These are phyloP conservation scores for Mortierella sp. DNA, from an alignment of 371 early-diverging fungal genomes.

Conservation along the genomic window DNA sequence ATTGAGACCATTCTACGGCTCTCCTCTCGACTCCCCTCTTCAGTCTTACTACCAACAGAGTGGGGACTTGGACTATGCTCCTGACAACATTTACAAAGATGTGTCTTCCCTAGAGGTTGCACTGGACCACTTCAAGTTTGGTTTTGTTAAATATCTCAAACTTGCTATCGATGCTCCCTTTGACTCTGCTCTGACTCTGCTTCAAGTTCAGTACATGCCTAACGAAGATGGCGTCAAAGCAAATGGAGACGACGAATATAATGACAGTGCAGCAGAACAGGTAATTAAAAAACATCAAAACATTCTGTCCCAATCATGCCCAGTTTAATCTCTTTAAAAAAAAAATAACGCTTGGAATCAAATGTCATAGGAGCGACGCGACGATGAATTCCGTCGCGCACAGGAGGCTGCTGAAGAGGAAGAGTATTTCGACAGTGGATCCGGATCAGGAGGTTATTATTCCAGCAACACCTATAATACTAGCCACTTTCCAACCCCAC, in stretches of 20 bases:
- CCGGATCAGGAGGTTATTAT: slow-evolving; percentile 38
- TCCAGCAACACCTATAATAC: slow-evolving; percentile 19
- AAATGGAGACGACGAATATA: slow-evolving; percentile 30
- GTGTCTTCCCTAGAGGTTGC: slow-evolving; percentile 25
- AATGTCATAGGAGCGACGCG: slow-evolving; percentile 33
- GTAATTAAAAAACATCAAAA: slow-evolving; percentile 7
- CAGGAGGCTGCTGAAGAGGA: slow-evolving; percentile 46
- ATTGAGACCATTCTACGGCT: slow-evolving; percentile 50
- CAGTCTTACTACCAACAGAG: slow-evolving; percentile 36
- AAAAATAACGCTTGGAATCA: background rate
- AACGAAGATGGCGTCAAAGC: slow-evolving; percentile 59
- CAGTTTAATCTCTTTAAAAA: too few relatives aligned
- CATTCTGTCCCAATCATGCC: too few relatives aligned
- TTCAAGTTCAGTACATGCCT: slow-evolving; percentile 86
- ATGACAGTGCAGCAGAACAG: slow-evolving; percentile 43
- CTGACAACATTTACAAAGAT: slow-evolving; percentile 5
- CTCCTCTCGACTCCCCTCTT: slow-evolving; percentile 31
- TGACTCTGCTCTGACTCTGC: slow-evolving; percentile 79
- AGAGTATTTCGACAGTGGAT: slow-evolving; percentile 34
- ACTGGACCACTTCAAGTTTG: slow-evolving; percentile 69
- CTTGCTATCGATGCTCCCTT: slow-evolving; percentile 79
- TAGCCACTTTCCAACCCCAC: slow-evolving; percentile 52
- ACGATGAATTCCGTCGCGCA: slow-evolving; percentile 48
- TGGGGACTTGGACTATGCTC: slow-evolving; percentile 27
- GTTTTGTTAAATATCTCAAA: slow-evolving; percentile 73